A percentile compares a stretch with the other conserved stretches of the same genome.
phyloP scores from a whole-genome alignment of 192 early-diverging fungal genomes.

The Podila epigama region DNA sequence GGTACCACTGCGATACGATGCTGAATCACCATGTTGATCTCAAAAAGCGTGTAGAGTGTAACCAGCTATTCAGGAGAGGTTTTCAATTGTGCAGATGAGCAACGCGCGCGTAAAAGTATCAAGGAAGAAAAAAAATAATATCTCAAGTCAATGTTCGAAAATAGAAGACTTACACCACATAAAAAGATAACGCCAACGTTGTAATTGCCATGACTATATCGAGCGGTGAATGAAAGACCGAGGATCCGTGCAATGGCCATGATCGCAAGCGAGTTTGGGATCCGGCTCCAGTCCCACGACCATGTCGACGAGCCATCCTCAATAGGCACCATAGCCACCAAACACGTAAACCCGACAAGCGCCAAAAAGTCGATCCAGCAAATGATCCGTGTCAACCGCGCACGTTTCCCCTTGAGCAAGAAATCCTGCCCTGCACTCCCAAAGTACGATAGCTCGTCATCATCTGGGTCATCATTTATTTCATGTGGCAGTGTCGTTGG shows the following conservation, averaged over 20 bases:
- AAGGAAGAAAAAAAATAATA: not conserved
- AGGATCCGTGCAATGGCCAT: constrained; percentile 15
- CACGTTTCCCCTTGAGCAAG: constrained; percentile 30
- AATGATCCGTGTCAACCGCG: constrained; percentile 8
- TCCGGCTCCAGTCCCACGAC: constrained; percentile 17
- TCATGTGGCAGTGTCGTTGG: not conserved
- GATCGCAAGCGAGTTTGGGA: constrained; percentile 15
- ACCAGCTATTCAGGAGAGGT: constrained; percentile 8
- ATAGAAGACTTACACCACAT: constrained; percentile 20
- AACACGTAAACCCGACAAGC: constrained; percentile 6
- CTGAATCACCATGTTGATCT: constrained; percentile 36
- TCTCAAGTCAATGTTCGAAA: not conserved
- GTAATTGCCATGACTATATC: constrained; percentile 43
- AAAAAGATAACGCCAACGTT: constrained; percentile 34
- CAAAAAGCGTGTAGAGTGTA: constrained; percentile 29
- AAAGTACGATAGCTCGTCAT: constrained; percentile 33
- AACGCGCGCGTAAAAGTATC: not conserved
- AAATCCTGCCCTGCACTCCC: constrained; percentile 41
- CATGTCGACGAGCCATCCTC: not conserved
- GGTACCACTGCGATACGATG: constrained; percentile 13
- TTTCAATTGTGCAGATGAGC: not conserved
- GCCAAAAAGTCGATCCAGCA: constrained; percentile 16
- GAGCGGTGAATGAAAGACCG: constrained; percentile 21
- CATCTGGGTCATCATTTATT: constrained; percentile 10
- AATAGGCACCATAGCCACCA: not conserved